A percentile compares a stretch with the other conserved stretches of the same genome.
Conservation (phyloP, 140 eudicot species). For the Senecio squalidus region DNA sequence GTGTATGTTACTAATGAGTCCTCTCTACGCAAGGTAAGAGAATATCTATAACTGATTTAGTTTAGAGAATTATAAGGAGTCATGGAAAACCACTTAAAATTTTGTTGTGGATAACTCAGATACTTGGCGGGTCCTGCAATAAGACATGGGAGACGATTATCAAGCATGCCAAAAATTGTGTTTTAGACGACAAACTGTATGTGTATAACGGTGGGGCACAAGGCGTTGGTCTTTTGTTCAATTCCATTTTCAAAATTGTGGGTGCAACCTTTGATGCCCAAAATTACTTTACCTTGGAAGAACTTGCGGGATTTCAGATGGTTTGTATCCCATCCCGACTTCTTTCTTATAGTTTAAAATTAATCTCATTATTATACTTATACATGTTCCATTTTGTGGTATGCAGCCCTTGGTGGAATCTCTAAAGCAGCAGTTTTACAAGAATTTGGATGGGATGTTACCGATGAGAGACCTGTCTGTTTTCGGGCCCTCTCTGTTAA, state of each 20-base stretch:
- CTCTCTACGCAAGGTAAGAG: slow-evolving; percentile 47
- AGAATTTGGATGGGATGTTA: slow-evolving; percentile 33
- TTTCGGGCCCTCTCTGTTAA: slow-evolving; percentile 12
- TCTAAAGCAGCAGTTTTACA: slow-evolving; percentile 46
- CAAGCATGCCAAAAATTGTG: slow-evolving; percentile 61
- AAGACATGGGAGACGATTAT: slow-evolving; percentile 66
- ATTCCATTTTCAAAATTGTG: slow-evolving; percentile 49
- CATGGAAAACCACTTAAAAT: neutral
- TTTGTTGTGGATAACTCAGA: slow-evolving; percentile 26
- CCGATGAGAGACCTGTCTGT: slow-evolving; percentile 26
- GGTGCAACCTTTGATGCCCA: slow-evolving; percentile 66
- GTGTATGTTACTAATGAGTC: slow-evolving; percentile 36
- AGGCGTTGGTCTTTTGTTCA: slow-evolving; percentile 39
- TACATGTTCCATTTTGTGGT: slow-evolving; percentile 6
- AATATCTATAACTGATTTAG: neutral
- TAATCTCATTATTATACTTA: slow-evolving; percentile 10
- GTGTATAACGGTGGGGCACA: slow-evolving; percentile 31
- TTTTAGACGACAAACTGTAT: slow-evolving; percentile 45
- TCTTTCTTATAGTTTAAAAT: slow-evolving; percentile 3
- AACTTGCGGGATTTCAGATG: slow-evolving; percentile 43
- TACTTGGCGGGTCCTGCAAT: slow-evolving; percentile 55
- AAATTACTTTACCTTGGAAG: slow-evolving; percentile 35
- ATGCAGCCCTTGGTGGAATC: slow-evolving; percentile 63
- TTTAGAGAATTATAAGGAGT: neutral
- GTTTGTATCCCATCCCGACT: slow-evolving; percentile 30